These are phyloP conservation scores for Nothophaeocryptopus gaeumannii DNA, from an alignment of 2,329 filamentous ascomycete genomes.

Conservation along the genomic window DNA sequence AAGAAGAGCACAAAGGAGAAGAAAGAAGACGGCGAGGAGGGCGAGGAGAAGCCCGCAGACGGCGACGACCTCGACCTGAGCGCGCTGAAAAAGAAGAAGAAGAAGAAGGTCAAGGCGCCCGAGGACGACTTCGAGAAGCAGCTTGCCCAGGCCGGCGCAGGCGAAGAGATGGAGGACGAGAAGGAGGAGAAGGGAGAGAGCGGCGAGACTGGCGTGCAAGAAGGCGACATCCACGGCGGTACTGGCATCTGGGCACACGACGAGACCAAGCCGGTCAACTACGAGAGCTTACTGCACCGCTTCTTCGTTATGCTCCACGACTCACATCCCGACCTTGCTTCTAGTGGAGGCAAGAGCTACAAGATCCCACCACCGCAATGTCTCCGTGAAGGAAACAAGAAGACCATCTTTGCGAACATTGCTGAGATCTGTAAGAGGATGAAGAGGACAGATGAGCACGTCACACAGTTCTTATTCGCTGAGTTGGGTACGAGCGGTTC, in stretches of 20 bases:
- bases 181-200: conserved; percentile 49
- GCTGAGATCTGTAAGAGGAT: conserved; percentile 98
- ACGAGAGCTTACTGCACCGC: conserved; percentile 78
- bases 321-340: conserved; percentile 93
- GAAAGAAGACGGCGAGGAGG: conserved; percentile 26
- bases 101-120: conserved; percentile 62
- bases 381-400: conserved; percentile 99
- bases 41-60: conserved; percentile 49
- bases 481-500: conserved; percentile 97
- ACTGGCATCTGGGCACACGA: conserved; percentile 90
- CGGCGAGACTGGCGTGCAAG: conserved; percentile 42
- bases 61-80: conserved; percentile 63
- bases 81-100: conserved; percentile 85
- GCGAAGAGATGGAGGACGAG: conserved; percentile 52
- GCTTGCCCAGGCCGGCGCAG: conserved; percentile 60
- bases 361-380: conserved; percentile 99
- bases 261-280: conserved; percentile 72
- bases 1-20: conserved; percentile 58
- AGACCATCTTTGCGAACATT: conserved; percentile 99
- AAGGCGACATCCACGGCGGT: conserved; percentile 79
- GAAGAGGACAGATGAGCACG: conserved; percentile 92
- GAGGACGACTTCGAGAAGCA: conserved; percentile 67
- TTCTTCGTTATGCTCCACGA: conserved; percentile 95
- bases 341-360: conserved; percentile 76
- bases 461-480: conserved; percentile 94